Conservation (phyloP, 176 grass and related monocot species). For the Oryza meyeriana region DNA sequence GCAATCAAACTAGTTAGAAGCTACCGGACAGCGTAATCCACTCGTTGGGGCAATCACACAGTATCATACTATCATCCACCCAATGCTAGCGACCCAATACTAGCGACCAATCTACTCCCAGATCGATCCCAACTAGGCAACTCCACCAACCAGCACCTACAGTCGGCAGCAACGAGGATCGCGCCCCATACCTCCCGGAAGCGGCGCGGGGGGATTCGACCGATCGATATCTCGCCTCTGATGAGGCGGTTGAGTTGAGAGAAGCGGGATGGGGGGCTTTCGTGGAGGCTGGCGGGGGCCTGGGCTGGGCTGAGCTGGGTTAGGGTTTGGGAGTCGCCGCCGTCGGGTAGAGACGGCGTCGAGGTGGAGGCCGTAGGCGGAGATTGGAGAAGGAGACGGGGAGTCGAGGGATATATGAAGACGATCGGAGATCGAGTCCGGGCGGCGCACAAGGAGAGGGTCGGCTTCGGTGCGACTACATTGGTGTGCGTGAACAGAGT, state of each 20-base stretch:
- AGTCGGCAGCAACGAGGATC: not conserved
- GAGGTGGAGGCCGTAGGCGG: not conserved
- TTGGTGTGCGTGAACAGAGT: too few species aligned
- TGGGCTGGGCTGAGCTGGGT: not conserved
- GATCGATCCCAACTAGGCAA: not conserved
- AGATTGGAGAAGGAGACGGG: too few species aligned
- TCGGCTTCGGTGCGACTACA: not conserved
- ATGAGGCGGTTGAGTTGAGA: not conserved
- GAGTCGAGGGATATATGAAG: too few species aligned
- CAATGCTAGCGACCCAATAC: too few species aligned
- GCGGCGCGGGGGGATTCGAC: not conserved
- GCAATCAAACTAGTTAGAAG: not conserved
- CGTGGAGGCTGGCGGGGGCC: not conserved
- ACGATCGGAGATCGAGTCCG: too few species aligned
- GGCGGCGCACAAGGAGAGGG: too few species aligned
- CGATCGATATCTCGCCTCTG: not conserved
- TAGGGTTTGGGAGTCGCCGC: not conserved
- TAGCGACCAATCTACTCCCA: not conserved
- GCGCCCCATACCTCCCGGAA: not conserved
- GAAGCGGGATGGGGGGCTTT: too few species aligned
- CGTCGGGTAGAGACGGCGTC: not conserved
- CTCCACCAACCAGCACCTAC: not conserved
- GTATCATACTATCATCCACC: not conserved
- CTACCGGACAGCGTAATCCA: not conserved
- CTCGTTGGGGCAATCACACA: not conserved